Base-by-base conservation (phyloP, 371 early-diverging fungal species). In the Fennellomyces sp. region DNA sequence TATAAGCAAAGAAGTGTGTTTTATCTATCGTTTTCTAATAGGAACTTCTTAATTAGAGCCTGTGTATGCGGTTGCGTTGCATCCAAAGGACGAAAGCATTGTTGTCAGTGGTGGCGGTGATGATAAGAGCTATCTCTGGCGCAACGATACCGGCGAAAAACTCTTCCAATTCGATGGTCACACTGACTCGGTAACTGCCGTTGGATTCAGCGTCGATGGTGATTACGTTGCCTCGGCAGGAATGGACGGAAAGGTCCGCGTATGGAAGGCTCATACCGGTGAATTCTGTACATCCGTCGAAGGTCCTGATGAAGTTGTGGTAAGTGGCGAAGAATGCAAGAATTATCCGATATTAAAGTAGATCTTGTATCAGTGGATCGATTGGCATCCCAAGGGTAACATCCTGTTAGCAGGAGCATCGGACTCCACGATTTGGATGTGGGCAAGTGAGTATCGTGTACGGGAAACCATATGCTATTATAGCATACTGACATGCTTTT, bases 371-470 rank as follows among this genome's bases (percentile, higher is more conserved):
- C 27, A 91, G 85, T 97, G 97, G 96, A 64, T 97, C 31, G 76
- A 91, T 64, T 98, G 97, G 97, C 99, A 98, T 77, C 96, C 96
- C 8, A 88, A 91, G 63, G 99, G 99, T 41, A 87, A 88, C 56
- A 91, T 97, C 19, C 59, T 98, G 33, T 70, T 97, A 23, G 94
- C 92, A 5, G 98, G 97, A 30, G 84, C 91, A 28, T 78, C 74
- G 23, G 99, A 98, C 72, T 89, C 90, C 1, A 91, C 93, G 2
- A 70, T 97, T 52, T 97, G 97, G 97, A 95, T 97, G 97, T 95
- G 93, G 93, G 88, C 90, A 8, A 73, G 82, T 82, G 77, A 64
- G 73, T 69, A 38, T 27, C 15, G 13, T 48, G 19, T 19, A 60
- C 15, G 2, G 10, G 26, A 35, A 11, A 2, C 21, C 26, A 8